Percentiles rank a stretch among this genome's conserved stretches.
Evolutionary conservation across 164 flowering plant species (phyloP).

Genomic region (Santalum album): DNA sequence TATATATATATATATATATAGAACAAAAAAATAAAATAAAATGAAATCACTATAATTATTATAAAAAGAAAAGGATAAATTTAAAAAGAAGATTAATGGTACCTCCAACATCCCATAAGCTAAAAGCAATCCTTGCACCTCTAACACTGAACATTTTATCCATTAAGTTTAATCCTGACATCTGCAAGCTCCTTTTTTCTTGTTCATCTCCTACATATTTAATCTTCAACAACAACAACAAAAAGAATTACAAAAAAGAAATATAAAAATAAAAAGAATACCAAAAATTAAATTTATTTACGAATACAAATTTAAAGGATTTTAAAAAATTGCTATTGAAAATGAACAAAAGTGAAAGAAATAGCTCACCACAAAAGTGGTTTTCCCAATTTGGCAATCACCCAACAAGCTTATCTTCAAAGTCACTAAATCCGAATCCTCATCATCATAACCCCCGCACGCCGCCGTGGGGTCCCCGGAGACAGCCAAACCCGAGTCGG

Average conservation of each 20-base stretch:
- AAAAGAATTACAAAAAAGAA: background rate
- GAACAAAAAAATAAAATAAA: background rate
- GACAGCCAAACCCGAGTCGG: slow-evolving; percentile 7
- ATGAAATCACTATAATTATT: too few species aligned
- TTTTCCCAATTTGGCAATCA: slow-evolving; percentile 90
- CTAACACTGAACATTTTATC: slow-evolving; percentile 50
- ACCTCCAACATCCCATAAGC: slow-evolving; percentile 96
- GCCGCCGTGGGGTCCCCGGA: slow-evolving; percentile 7
- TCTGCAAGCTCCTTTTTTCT: slow-evolving; percentile 42
- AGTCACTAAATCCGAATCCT: slow-evolving; percentile 64
- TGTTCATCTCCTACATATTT: slow-evolving; percentile 80
- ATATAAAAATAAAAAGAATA: background rate
- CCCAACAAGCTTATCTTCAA: slow-evolving; percentile 85
- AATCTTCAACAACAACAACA: slow-evolving; percentile 31
- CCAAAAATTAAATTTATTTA: too few species aligned
- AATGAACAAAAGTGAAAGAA: background rate
- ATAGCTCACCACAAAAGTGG: slow-evolving; percentile 69
- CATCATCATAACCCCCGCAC: slow-evolving; percentile 30
- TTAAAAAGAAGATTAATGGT: background rate
- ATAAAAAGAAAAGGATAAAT: background rate
- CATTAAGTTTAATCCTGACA: slow-evolving; percentile 72
- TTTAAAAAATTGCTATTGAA: too few species aligned
- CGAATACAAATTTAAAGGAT: too few species aligned
- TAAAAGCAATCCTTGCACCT: slow-evolving; percentile 71
- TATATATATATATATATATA: background rate